phyloP scores from a whole-genome alignment of 2,329 filamentous ascomycete genomes.

The Cladosporium velox region DNA sequence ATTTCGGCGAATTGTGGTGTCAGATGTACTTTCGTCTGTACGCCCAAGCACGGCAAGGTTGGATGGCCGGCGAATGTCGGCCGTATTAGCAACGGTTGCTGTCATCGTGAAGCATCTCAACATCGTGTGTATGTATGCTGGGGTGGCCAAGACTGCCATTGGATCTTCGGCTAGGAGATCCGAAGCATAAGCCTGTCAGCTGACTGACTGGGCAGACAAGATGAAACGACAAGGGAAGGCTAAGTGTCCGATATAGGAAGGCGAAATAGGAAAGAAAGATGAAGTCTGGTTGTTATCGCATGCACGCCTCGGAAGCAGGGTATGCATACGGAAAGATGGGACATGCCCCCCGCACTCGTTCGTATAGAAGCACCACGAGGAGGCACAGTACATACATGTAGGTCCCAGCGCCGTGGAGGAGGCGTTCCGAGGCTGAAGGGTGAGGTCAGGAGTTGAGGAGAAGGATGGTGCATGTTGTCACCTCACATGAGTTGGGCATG shows the following conservation, averaged over 20 bases:
- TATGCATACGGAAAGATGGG: constrained; percentile 1
- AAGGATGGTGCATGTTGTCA: neutral
- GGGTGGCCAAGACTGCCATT: neutral
- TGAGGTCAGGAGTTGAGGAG: neutral
- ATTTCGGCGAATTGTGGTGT: neutral
- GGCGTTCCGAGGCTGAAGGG: neutral
- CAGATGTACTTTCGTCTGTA: neutral
- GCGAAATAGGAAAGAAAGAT: neutral
- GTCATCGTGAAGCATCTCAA: neutral
- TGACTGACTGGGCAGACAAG: neutral
- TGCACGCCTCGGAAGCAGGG: neutral
- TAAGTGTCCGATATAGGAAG: constrained; percentile 4
- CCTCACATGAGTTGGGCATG: neutral
- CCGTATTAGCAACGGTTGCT: constrained; percentile 3
- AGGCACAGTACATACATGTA: neutral
- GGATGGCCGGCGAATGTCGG: neutral
- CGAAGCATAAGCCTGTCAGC: constrained; percentile 3
- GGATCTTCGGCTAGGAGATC: neutral
- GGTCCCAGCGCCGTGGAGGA: constrained; percentile 19
- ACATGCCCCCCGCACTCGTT: constrained; percentile 15
- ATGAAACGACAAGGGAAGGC: constrained; percentile 5
- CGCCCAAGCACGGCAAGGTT: neutral
- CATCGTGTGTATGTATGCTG: neutral
- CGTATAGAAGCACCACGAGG: neutral
- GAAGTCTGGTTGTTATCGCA: constrained; percentile 1